These are phyloP conservation scores for Metschnikowia kunwiensis DNA, from an alignment of 805 yeast genomes.

Conservation along the genomic window DNA sequence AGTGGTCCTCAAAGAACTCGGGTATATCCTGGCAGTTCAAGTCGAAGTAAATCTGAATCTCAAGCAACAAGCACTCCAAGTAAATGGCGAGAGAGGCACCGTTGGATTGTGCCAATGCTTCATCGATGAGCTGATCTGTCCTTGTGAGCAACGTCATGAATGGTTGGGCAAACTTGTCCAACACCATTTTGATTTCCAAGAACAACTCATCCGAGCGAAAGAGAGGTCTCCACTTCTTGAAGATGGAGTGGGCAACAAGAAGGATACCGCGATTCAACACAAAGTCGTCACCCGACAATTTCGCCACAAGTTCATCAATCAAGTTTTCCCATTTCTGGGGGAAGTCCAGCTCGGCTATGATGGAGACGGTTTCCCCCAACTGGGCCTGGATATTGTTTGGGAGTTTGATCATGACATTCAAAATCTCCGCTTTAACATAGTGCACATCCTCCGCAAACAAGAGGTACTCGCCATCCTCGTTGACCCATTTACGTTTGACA, in stretches of 20 bases:
- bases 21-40: constrained; percentile 98
- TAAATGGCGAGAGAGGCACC: constrained; percentile 51
- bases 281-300: constrained; percentile 65
- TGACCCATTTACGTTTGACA: constrained; percentile 81
- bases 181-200: constrained; percentile 80
- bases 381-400: constrained; percentile 85
- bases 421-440: constrained; percentile 70
- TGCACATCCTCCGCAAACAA: constrained; percentile 59
- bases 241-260: constrained; percentile 91
- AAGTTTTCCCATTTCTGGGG: constrained; percentile 86
- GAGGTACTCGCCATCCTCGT: constrained; percentile 79
- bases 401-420: constrained; percentile 79
- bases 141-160: constrained; percentile 65
- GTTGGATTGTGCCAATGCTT: constrained; percentile 37
- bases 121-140: constrained; percentile 63
- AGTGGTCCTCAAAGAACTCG: constrained; percentile 92
- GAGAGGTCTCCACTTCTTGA: constrained; percentile 94
- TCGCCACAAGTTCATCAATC: constrained; percentile 67
- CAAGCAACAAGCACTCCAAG: constrained; percentile 66
- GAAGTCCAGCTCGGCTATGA: constrained; percentile 94
- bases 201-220: constrained; percentile 89
- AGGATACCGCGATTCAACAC: constrained; percentile 79
- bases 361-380: constrained; percentile 87
- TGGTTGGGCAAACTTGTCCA: constrained; percentile 78
- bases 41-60: constrained; percentile 84